Conservation (phyloP, 768 basidiomycete genomes). For the Hortiboletus campestris region DNA sequence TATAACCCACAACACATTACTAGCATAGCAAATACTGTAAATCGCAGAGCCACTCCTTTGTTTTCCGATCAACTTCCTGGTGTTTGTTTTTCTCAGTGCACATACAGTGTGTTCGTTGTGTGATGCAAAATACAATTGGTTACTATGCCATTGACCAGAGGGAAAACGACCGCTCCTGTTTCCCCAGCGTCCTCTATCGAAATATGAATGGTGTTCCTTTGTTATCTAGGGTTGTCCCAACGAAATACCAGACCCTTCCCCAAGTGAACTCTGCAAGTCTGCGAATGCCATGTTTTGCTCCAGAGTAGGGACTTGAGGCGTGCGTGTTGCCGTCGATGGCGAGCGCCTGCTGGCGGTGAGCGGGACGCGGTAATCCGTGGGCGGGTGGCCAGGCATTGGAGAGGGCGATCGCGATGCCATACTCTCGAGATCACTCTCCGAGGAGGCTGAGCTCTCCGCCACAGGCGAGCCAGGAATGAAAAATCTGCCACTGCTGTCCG, state of each 20-base stretch:
- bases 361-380: conserved; percentile 26
- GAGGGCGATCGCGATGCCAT: conserved; percentile 52
- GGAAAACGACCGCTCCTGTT: background rate
- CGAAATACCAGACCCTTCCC: conserved; percentile 26
- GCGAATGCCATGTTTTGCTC: conserved; percentile 88
- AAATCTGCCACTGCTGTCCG: conserved; percentile 66
- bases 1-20: conserved; percentile 21
- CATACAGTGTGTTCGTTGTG: conserved; percentile 18
- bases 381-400: conserved; percentile 30
- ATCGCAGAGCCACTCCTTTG: conserved; percentile 30
- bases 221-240: conserved; percentile 10
- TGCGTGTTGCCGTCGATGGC: conserved; percentile 33
- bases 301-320: conserved; percentile 61
- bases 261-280: conserved; percentile 52
- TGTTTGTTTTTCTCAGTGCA: conserved; percentile 24
- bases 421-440: conserved; percentile 57
- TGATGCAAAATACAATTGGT: conserved; percentile 15
- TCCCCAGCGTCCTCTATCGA: background rate
- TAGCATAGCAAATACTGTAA: conserved; percentile 29
- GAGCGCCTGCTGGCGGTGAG: conserved; percentile 24
- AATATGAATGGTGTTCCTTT: background rate
- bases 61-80: conserved; percentile 10
- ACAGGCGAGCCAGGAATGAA: conserved; percentile 45
- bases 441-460: conserved; percentile 43
- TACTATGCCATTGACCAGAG: background rate